A percentile compares a stretch with the other conserved stretches of the same genome.
These are phyloP conservation scores for Brassica balearica DNA, from an alignment of 441 rosid genomes.

Conservation along the genomic window DNA sequence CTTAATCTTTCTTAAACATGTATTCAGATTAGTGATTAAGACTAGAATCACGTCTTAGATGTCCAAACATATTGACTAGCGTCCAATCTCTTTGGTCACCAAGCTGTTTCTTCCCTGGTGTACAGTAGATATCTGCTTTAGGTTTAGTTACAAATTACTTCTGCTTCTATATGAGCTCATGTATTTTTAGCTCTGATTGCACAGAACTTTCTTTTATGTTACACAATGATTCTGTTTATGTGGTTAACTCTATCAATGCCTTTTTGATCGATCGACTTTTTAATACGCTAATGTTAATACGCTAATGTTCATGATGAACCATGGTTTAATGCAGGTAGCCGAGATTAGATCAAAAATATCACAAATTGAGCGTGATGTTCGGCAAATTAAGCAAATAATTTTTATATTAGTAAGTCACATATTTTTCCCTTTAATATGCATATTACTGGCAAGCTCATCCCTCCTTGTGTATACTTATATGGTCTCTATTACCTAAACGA, in stretches of 20 bases:
- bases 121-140: neutral
- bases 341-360: neutral
- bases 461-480: neutral
- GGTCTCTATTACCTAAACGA: neutral
- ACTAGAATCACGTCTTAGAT: neutral
- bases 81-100: neutral
- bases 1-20: neutral
- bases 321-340: neutral
- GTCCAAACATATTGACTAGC: neutral
- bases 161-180: neutral
- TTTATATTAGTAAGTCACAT: neutral
- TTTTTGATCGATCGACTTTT: neutral
- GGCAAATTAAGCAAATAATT: neutral
- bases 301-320: neutral
- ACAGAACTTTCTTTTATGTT: neutral
- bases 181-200: neutral
- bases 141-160: neutral
- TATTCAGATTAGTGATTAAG: neutral
- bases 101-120: neutral
- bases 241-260: neutral
- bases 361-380: neutral
- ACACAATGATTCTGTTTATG: neutral
- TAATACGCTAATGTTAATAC: conserved; percentile 3
- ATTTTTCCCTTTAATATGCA: neutral
- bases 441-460: neutral